Evolutionary conservation across 148 eudicot genomes (phyloP).

Genomic region (Bassia scoparia): DNA sequence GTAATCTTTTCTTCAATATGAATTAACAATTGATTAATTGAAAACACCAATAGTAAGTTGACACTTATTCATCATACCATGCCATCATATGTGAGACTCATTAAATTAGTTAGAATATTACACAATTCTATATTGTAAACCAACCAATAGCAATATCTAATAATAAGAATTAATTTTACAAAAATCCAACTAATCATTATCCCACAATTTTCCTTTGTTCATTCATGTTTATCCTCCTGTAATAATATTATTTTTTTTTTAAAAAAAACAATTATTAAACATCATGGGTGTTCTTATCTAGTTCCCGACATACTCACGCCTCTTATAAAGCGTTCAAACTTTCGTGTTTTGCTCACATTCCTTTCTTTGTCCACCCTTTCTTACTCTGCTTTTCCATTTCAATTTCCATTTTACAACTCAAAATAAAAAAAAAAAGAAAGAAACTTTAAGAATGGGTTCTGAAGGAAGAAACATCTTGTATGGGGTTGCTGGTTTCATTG

Average conservation of each 20-base stretch:
- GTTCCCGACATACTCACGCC: neutral
- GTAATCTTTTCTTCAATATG: too few relatives aligned
- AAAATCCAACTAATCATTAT: too few relatives aligned
- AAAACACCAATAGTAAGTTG: too few relatives aligned
- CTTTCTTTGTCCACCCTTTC: neutral
- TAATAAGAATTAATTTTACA: too few relatives aligned
- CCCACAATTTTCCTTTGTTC: neutral
- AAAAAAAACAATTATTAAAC: too few relatives aligned
- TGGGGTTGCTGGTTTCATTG: conserved; percentile 86
- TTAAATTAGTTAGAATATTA: too few relatives aligned
- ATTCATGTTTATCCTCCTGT: neutral
- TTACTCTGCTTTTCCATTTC: neutral
- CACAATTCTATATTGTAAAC: too few relatives aligned
- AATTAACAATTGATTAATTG: too few relatives aligned
- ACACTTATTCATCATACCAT: too few relatives aligned
- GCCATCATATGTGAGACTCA: too few relatives aligned
- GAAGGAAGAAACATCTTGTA: conserved; percentile 47
- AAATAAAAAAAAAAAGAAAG: neutral
- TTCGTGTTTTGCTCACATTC: conserved; percentile 17
- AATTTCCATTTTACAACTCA: neutral
- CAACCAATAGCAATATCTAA: too few relatives aligned
- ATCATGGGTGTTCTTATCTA: conserved; percentile 20
- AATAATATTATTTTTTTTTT: too few relatives aligned
- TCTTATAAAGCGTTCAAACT: neutral
- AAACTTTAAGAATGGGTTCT: conserved; percentile 31